phyloP scores from a whole-genome alignment of 75 land plant genomes.

The Sequoia sempervirens region DNA sequence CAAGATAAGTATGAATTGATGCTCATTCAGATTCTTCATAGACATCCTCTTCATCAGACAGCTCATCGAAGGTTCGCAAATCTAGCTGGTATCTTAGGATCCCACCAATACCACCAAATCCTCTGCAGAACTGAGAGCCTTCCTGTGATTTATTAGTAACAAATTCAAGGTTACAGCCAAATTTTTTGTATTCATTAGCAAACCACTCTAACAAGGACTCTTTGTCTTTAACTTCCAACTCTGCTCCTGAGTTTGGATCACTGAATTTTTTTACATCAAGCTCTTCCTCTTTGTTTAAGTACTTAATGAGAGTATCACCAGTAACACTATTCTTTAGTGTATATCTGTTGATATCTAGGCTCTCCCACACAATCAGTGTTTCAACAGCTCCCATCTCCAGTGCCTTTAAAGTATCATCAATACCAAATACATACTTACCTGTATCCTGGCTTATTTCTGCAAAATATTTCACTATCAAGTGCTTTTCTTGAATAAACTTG shows the following conservation, averaged over 20 bases:
- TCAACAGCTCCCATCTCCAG: too few relatives aligned
- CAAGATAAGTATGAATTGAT: too few relatives aligned
- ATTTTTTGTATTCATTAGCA: background rate
- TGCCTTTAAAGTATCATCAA: too few relatives aligned
- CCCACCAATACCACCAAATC: too few relatives aligned
- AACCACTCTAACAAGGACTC: conserved; percentile 53
- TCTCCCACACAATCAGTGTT: conserved; percentile 16
- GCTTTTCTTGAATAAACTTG: conserved; percentile 64
- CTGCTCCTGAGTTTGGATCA: conserved; percentile 34
- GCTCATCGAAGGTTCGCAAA: too few relatives aligned
- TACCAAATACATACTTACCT: too few relatives aligned
- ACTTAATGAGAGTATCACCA: conserved; percentile 39
- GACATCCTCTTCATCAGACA: too few relatives aligned
- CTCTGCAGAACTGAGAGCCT: too few relatives aligned
- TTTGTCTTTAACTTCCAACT: conserved; percentile 43
- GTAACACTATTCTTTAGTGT: conserved; percentile 31
- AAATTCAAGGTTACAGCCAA: too few relatives aligned
- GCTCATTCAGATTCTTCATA: too few relatives aligned
- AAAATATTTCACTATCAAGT: conserved; percentile 57
- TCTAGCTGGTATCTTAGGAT: too few relatives aligned
- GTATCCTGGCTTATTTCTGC: conserved; percentile 46
- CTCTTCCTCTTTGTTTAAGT: conserved; percentile 46
- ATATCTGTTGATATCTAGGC: conserved; percentile 43
- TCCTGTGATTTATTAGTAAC: too few relatives aligned
- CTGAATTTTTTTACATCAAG: conserved; percentile 33